Conservation (phyloP, 1,139 yeast genomes). For the Candida sp. region DNA sequence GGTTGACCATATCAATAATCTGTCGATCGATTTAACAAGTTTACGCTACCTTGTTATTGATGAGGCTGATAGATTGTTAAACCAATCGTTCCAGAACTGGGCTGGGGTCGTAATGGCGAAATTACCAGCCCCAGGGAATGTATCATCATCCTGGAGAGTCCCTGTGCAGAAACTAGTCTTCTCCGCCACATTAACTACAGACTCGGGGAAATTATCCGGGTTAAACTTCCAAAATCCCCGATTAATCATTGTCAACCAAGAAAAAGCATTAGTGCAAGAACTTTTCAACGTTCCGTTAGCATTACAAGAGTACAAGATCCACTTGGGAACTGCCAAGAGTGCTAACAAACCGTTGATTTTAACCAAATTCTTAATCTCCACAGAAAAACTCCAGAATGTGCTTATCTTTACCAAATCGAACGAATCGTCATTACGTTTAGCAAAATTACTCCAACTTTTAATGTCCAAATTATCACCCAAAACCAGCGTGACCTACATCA, state of each 20-base stretch:
- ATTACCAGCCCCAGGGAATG: conserved; percentile 32
- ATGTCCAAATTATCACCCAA: conserved; percentile 19
- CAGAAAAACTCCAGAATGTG: conserved; percentile 33
- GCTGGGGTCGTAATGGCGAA: conserved; percentile 59
- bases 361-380: conserved; percentile 46
- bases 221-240: conserved; percentile 68
- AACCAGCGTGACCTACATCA: conserved; percentile 31
- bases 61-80: conserved; percentile 90
- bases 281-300: conserved; percentile 53
- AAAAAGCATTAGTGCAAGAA: conserved; percentile 47
- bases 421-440: conserved; percentile 77
- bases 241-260: conserved; percentile 66
- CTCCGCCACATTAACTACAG: conserved; percentile 92
- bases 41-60: conserved; percentile 78
- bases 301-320: conserved; percentile 49
- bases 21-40: conserved; percentile 38
- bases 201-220: conserved; percentile 79
- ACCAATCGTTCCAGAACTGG: conserved; percentile 96
- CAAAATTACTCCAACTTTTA: conserved; percentile 55
- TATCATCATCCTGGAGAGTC: conserved; percentile 25
- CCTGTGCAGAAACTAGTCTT: conserved; percentile 64
- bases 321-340: conserved; percentile 53
- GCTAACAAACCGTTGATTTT: conserved; percentile 74
- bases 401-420: conserved; percentile 81
- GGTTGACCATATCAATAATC: conserved; percentile 71